Evolutionary conservation across 1,139 yeast species (phyloP).

Genomic region (Geotrichum siamense): DNA sequence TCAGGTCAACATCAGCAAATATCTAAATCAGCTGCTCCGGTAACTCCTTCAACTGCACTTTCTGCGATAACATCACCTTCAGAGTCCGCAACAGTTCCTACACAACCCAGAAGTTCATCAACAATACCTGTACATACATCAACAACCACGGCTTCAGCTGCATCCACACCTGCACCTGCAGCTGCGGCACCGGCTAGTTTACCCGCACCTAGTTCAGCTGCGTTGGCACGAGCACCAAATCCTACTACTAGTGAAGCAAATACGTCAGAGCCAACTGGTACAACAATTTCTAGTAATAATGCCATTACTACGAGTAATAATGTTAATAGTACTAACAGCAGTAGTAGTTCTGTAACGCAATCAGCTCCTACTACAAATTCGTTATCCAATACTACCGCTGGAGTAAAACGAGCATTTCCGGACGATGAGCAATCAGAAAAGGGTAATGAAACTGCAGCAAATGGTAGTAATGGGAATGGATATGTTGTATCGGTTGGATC

Average conservation of each 20-base stretch:
- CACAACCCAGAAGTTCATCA: too few species aligned
- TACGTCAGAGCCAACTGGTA: not conserved
- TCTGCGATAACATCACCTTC: too few species aligned
- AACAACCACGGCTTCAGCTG: not conserved
- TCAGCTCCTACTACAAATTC: not conserved
- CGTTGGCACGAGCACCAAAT: not conserved
- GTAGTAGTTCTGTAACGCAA: not conserved
- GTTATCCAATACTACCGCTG: not conserved
- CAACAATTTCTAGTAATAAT: not conserved
- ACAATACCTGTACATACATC: slow-evolving; percentile 1
- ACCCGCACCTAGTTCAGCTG: not conserved
- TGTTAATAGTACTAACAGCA: not conserved
- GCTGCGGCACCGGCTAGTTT: not conserved
- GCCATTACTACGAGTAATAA: not conserved
- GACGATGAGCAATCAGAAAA: not conserved
- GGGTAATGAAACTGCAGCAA: not conserved
- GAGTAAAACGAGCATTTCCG: not conserved
- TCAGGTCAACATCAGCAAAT: not conserved
- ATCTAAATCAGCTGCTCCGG: not conserved
- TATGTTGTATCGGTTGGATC: too few species aligned
- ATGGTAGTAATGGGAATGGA: slow-evolving; percentile 6
- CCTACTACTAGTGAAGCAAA: not conserved
- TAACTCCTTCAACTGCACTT: not conserved
- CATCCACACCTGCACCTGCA: not conserved
- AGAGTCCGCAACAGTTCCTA: too few species aligned